These are phyloP conservation scores for Talaromyces ruber DNA, from an alignment of 495 filamentous ascomycete species.

Conservation along the genomic window DNA sequence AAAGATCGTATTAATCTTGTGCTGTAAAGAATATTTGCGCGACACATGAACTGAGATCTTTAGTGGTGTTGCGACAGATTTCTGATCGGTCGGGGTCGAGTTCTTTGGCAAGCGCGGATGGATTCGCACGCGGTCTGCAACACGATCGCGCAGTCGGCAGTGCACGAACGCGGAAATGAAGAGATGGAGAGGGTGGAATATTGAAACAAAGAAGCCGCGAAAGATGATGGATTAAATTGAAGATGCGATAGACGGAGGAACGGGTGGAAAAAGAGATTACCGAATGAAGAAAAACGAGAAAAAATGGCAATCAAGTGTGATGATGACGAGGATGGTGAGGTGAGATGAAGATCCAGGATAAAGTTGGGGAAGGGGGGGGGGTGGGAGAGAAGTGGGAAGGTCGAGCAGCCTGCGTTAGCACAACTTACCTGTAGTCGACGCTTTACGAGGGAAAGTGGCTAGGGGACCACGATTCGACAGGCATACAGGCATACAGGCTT, in stretches of 20 bases:
- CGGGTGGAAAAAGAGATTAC: not conserved
- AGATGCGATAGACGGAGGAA: not conserved
- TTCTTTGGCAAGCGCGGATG: not conserved
- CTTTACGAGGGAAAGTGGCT: slow-evolving; percentile 1
- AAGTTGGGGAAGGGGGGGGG: slow-evolving; percentile 8
- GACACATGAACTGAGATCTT: not conserved
- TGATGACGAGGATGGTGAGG: slow-evolving; percentile 3
- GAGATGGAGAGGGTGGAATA: not conserved
- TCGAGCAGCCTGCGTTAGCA: not conserved
- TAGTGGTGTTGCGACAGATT: not conserved
- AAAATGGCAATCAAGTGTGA: slow-evolving; percentile 9
- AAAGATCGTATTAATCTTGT: not conserved
- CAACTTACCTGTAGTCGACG: not conserved
- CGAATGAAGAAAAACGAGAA: slow-evolving; percentile 8
- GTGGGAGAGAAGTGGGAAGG: slow-evolving; percentile 6
- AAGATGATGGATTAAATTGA: not conserved
- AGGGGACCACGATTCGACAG: not conserved
- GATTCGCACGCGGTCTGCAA: not conserved
- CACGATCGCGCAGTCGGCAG: not conserved
- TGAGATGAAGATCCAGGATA: slow-evolving; percentile 3
- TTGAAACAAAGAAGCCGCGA: not conserved
- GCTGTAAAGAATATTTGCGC: not conserved
- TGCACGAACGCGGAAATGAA: not conserved
- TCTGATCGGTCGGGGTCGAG: not conserved
- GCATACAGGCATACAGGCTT: too few relatives aligned